Evolutionary conservation across 345 rosid species (phyloP), one percentile per base, ranked within the genome.

Genomic region (Cardamine occulta): DNA sequence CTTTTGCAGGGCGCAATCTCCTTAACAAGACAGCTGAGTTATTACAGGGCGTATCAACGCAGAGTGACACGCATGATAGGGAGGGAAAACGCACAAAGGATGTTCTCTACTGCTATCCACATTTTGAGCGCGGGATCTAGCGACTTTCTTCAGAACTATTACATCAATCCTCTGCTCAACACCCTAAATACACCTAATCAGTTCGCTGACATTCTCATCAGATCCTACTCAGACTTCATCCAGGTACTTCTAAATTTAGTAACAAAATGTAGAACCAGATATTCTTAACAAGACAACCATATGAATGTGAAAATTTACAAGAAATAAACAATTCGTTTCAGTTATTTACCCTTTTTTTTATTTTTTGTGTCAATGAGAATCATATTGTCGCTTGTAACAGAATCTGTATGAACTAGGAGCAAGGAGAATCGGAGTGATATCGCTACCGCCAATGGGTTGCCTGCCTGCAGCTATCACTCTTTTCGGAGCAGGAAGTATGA

Each of bases 101-200:
- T 89, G 69, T 83, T 88, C 82, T 82, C 96, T 0, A 72, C 82
- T 12, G 88, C 80, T 59, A 85, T 94, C 80, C 95, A 94, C 80
- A 88, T 94, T 57, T 79, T 94, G 70, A 90, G 91, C 28, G 93
- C 95, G 6, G 98, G 97, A 44, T 88, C 83, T 81, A 91, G 97
- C 78, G 97, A 94, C 80, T 91, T 84, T 79, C 76, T 94, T 80
- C 97, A 94, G 85, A 90, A 94, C 81, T 94, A 90, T 83, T 91
- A 91, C 80, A 56, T 94, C 72, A 82, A 86, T 78, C 92, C 93
- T 59, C 54, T 87, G 32, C 85, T 91, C 58, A 86, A 80, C 57
- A 35, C 78, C 75, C 12, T 75, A 53, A 81, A 86, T 83, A 60
- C 95, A 52, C 82, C 86, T 8, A 91, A 86, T 39, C 87, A 74